Conservation (phyloP, 495 filamentous ascomycete species). For the Collariella sp. region DNA sequence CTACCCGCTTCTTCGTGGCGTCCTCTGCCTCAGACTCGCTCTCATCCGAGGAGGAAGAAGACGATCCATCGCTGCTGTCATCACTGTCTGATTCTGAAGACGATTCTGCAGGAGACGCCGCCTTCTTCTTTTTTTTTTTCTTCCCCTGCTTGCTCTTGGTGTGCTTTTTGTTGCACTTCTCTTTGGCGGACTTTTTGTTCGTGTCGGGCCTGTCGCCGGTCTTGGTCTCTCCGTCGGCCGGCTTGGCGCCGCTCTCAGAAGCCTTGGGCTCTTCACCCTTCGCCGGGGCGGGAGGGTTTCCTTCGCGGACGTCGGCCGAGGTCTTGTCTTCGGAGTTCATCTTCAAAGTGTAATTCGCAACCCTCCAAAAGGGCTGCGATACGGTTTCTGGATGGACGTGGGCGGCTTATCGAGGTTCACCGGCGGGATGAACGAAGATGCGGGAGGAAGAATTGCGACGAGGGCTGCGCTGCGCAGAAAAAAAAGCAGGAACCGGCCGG, state of each 20-base stretch:
- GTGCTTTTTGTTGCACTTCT: constrained; percentile 33
- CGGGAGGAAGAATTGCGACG: not conserved
- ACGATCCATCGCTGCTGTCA: constrained; percentile 22
- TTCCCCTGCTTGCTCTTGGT: constrained; percentile 33
- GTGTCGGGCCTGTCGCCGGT: constrained; percentile 16
- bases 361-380: not conserved
- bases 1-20: constrained; percentile 33
- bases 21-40: constrained; percentile 24
- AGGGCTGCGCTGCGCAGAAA: not conserved
- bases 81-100: constrained; percentile 27
- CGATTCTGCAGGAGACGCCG: constrained; percentile 18
- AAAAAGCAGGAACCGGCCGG: not conserved
- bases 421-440: not conserved
- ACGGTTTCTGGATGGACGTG: not conserved
- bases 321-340: constrained; percentile 22
- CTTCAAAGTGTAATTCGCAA: not conserved
- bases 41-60: constrained; percentile 24
- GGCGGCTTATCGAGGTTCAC: not conserved
- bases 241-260: constrained; percentile 16
- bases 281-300: constrained; percentile 8
- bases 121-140: constrained; percentile 34
- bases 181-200: constrained; percentile 30
- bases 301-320: constrained; percentile 19
- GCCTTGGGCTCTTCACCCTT: constrained; percentile 21
- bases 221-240: constrained; percentile 21